Percentiles rank a stretch among this genome's conserved stretches.
phyloP scores from a whole-genome alignment of 2,329 filamentous ascomycete species.

The Paracorniculantispora psalliotae region DNA sequence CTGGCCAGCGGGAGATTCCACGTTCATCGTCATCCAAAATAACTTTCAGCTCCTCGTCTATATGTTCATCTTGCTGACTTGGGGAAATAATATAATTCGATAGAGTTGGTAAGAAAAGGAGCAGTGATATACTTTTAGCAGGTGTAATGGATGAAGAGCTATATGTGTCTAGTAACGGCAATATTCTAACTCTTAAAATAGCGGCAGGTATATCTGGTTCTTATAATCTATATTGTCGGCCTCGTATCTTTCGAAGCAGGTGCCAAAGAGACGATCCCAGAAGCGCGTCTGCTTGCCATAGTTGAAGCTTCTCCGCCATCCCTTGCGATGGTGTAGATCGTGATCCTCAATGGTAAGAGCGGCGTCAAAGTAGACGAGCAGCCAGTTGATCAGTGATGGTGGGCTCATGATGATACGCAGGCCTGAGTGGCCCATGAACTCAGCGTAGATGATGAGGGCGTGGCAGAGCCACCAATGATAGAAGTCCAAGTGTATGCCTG shows the following conservation, averaged over 20 bases:
- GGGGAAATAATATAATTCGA: too few species aligned
- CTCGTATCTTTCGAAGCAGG: not conserved
- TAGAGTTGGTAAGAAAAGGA: too few species aligned
- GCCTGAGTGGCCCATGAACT: constrained; percentile 34
- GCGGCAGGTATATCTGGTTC: not conserved
- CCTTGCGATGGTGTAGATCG: constrained; percentile 34
- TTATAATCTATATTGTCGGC: not conserved
- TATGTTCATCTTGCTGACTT: too few species aligned
- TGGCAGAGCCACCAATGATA: constrained; percentile 44
- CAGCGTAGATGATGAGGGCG: constrained; percentile 37
- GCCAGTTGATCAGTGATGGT: constrained; percentile 28
- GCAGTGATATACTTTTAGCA: too few species aligned
- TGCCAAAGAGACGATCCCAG: constrained; percentile 9
- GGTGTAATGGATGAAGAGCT: too few species aligned
- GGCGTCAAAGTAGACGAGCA: constrained; percentile 26
- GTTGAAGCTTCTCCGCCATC: constrained; percentile 22
- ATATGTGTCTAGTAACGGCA: too few species aligned
- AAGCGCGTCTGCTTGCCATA: constrained; percentile 5
- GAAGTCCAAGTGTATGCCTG: constrained; percentile 38
- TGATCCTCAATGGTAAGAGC: constrained; percentile 40
- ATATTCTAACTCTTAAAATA: too few species aligned
- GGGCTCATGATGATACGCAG: constrained; percentile 31
- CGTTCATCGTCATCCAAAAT: constrained; percentile 99
- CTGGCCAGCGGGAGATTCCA: constrained; percentile 88
- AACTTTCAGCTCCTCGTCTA: too few species aligned